phyloP scores from a whole-genome alignment of 257 asterid genomes.

The Nicotiana attenuata region DNA sequence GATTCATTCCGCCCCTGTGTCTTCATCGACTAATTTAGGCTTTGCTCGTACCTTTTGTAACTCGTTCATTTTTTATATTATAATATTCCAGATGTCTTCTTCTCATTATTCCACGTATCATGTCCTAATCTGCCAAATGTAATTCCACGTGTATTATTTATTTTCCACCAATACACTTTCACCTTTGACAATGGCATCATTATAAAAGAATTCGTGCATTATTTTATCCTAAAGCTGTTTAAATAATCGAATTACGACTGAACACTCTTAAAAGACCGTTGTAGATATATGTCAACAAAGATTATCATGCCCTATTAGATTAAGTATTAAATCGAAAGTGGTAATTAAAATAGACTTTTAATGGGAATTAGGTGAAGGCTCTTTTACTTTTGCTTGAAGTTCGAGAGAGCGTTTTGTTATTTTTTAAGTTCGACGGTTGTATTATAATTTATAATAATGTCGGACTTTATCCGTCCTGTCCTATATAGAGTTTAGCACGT shows the following conservation, averaged over 20 bases:
- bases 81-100: too few species aligned
- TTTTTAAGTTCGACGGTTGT: not conserved
- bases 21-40: too few species aligned
- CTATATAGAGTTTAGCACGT: not conserved
- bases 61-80: too few species aligned
- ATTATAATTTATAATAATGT: not conserved
- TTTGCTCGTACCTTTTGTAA: too few species aligned
- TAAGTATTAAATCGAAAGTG: not conserved
- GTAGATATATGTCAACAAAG: not conserved
- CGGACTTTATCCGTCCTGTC: not conserved
- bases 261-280: not conserved
- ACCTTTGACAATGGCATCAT: not conserved
- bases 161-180: not conserved
- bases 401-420: not conserved
- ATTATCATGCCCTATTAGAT: not conserved
- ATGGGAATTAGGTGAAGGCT: not conserved
- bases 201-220: not conserved
- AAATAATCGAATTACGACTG: not conserved
- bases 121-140: not conserved
- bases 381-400: not conserved
- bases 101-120: not conserved
- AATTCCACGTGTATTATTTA: too few species aligned
- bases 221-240: not conserved
- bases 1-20: too few species aligned
- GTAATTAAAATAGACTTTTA: not conserved